phyloP scores from a whole-genome alignment of 306 rosid species.

The Ziziphus jujuba region DNA sequence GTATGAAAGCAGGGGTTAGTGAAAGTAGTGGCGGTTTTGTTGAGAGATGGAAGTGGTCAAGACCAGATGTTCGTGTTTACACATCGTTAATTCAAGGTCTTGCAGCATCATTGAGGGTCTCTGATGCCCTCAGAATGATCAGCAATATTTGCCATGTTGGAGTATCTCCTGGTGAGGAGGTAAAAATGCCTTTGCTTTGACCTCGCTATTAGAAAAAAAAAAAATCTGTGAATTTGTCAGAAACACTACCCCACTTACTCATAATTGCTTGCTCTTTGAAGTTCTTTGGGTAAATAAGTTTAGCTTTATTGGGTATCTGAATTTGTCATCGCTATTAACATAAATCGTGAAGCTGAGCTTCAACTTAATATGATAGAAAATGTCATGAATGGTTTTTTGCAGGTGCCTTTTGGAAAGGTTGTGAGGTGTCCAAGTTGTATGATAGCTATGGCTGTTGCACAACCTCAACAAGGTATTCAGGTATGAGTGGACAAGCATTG shows the following conservation, averaged over 20 bases:
- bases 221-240: no score
- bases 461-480: constrained; percentile 97
- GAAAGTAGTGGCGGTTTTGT: constrained; percentile 39
- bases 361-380: constrained; percentile 9
- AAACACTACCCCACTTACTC: no score
- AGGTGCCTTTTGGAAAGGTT: constrained; percentile 96
- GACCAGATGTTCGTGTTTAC: constrained; percentile 66
- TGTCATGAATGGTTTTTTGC: constrained; percentile 20
- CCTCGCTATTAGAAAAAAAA: neutral
- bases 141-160: constrained; percentile 75
- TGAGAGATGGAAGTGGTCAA: constrained; percentile 87
- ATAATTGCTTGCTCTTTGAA: no score
- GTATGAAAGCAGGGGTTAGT: constrained; percentile 37
- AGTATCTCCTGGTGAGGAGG: constrained; percentile 92
- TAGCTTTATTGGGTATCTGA: no score
- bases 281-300: no score
- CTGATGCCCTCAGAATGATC: constrained; percentile 81
- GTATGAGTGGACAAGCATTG: constrained; percentile 28
- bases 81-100: constrained; percentile 69
- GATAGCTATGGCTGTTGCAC: constrained; percentile 87
- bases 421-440: constrained; percentile 88
- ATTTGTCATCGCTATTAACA: neutral
- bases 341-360: neutral
- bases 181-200: constrained; percentile 18
- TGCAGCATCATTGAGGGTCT: constrained; percentile 76